Base-by-base conservation (phyloP, 345 rosid species). In the Eucalyptus rudis region DNA sequence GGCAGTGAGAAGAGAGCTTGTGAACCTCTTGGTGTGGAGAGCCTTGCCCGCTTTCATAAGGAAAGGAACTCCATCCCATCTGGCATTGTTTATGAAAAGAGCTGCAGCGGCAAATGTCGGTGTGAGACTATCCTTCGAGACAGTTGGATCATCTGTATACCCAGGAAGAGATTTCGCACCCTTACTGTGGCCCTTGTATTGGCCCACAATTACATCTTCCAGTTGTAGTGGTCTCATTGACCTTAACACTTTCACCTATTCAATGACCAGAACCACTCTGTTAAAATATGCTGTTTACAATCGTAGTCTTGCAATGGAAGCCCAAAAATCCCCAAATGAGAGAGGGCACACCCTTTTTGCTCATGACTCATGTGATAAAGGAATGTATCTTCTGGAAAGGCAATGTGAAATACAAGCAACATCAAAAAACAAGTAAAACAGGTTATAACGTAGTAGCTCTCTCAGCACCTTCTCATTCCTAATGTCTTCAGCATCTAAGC, bases 31-130 rank as follows among this genome's bases (percentile, higher is more conserved):
- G 3, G 96, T 96, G 89, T 96, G 96, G 29, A 96, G 97, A 90
- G 98, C 99, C 92, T 97, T 97, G 68, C 98, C 99, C 0, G 99
- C 98, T 94, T 96, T 97, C 99, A 96, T 96, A 54, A 96, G 94
- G 90, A 97, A 97, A 58, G 99, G 98, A 86, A 97, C 99, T 31
- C 99, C 99, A 54, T 97, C 99, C 99, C 99, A 97, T 90, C 99
- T 90, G 31, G 97, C 98, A 58, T 97, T 97, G 88, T 96, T 93
- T 54, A 97, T 94, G 89, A 96, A 97, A 88, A 97, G 93, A 81
- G 98, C 98, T 13, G 99, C 98, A 2, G 99, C 99, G 2, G 99
- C 97, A 92, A 97, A 97, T 87, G 99, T 97, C 31, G 99, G 99
- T 0, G 99, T 96, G 13, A 94, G 87, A 92, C 99, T 97, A 88